These are phyloP conservation scores for Diutina catenulata DNA, from an alignment of 1,139 yeast genomes.

Conservation along the genomic window DNA sequence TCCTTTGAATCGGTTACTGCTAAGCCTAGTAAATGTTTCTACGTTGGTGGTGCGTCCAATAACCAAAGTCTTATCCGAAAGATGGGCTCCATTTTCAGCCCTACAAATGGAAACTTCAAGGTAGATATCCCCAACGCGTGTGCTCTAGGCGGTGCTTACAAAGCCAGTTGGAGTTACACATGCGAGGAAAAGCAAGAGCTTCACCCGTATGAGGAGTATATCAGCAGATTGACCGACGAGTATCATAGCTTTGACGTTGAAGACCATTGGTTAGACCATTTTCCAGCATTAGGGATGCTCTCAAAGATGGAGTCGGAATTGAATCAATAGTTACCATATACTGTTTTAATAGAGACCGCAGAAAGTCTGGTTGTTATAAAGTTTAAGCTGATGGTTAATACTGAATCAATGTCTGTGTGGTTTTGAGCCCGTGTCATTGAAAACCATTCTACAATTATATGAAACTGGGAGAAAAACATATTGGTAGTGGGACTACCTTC, in stretches of 20 bases:
- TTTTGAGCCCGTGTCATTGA: too few relatives aligned
- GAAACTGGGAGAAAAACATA: too few relatives aligned
- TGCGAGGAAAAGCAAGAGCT: slow-evolving; percentile 30
- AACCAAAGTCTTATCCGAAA: slow-evolving; percentile 56
- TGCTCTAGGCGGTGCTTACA: slow-evolving; percentile 89
- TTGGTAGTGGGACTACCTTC: too few relatives aligned
- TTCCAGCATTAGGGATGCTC: slow-evolving; percentile 38
- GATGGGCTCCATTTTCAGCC: slow-evolving; percentile 63
- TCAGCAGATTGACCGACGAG: slow-evolving; percentile 10
- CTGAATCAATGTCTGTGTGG: too few relatives aligned
- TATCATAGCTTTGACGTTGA: slow-evolving; percentile 22
- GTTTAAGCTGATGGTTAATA: too few relatives aligned
- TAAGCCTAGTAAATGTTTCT: slow-evolving; percentile 61
- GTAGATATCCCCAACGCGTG: slow-evolving; percentile 83
- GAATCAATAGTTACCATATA: slow-evolving; percentile 9
- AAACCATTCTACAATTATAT: too few relatives aligned
- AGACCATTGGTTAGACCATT: slow-evolving; percentile 37
- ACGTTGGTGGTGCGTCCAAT: slow-evolving; percentile 82
- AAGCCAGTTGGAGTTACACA: slow-evolving; percentile 61
- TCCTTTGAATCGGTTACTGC: slow-evolving; percentile 29
- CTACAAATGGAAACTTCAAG: slow-evolving; percentile 49
- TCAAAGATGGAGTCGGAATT: slow-evolving; percentile 33
- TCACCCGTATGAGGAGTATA: slow-evolving; percentile 30
- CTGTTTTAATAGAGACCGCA: too few relatives aligned
- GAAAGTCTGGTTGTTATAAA: too few relatives aligned